These are phyloP conservation scores for Waitea zeae DNA, from an alignment of 1,284 basidiomycete genomes.

Conservation along the genomic window DNA sequence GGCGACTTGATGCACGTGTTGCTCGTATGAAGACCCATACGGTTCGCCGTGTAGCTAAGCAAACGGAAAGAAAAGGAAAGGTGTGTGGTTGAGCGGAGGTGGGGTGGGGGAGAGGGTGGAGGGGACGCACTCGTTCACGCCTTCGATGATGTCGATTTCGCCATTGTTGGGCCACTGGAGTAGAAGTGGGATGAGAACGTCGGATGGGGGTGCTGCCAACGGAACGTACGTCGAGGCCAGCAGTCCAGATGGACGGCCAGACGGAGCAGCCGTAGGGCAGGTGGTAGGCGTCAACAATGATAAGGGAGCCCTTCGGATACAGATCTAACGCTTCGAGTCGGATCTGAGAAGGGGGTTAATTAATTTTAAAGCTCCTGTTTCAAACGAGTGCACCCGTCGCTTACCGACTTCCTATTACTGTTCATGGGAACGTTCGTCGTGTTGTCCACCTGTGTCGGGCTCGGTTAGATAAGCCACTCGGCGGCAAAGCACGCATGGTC, in stretches of 20 bases:
- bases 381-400: slow-evolving; percentile 12
- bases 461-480: no score
- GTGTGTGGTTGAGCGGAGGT: no score
- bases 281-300: slow-evolving; percentile 29
- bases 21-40: no score
- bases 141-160: slow-evolving; percentile 41
- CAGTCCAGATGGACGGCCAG: slow-evolving; percentile 41
- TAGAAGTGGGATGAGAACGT: no score
- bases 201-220: no score
- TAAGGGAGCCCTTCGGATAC: slow-evolving; percentile 29
- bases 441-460: slow-evolving; percentile 47
- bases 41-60: no score
- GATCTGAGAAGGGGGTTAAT: slow-evolving; percentile 17
- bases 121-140: slow-evolving; percentile 19
- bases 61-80: no score
- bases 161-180: slow-evolving; percentile 37
- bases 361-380: slow-evolving; percentile 1
- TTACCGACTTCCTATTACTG: slow-evolving; percentile 36
- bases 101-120: no score
- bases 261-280: slow-evolving; percentile 46
- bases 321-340: slow-evolving; percentile 32
- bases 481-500: no score
- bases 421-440: slow-evolving; percentile 25
- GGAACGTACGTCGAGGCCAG: no score
- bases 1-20: no score